Conservation (phyloP, 176 grass and related monocot species). For the Zoysia japonica region DNA sequence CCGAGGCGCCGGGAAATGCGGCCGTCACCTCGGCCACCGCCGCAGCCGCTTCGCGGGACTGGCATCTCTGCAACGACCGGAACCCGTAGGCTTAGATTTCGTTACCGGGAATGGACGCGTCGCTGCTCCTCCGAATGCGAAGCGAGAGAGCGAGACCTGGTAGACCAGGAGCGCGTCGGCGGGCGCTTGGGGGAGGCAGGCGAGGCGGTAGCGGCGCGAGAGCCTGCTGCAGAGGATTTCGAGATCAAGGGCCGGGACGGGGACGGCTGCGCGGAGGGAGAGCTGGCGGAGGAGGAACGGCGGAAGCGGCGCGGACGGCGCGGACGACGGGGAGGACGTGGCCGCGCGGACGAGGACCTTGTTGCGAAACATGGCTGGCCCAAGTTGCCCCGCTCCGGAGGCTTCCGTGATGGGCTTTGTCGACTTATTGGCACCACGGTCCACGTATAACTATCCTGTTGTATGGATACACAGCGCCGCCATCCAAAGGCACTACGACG, state of each 20-base stretch:
- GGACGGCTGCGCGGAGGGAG: constrained; percentile 30
- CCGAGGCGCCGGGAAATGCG: constrained; percentile 32
- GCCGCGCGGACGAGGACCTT: constrained; percentile 60
- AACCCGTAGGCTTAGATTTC: background rate
- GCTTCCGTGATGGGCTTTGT: background rate
- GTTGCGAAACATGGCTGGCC: constrained; percentile 64
- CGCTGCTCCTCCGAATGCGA: background rate
- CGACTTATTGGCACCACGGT: too few species aligned
- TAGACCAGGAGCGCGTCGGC: constrained; percentile 61
- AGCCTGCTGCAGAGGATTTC: constrained; percentile 78
- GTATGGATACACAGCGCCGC: too few species aligned
- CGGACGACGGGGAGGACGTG: constrained; percentile 12
- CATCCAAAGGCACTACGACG: too few species aligned
- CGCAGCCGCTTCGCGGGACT: constrained; percentile 36
- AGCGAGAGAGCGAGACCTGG: constrained; percentile 42
- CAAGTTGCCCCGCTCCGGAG: background rate
- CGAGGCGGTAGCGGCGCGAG: constrained; percentile 57
- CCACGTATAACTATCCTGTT: too few species aligned
- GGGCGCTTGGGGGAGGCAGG: constrained; percentile 57
- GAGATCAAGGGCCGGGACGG: constrained; percentile 43
- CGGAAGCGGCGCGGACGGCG: constrained; percentile 41
- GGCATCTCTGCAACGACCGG: constrained; percentile 53
- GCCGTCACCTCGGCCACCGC: constrained; percentile 45
- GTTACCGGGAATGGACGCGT: background rate
- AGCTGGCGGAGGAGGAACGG: constrained; percentile 44